These are phyloP conservation scores for Agaricus sinodeliciosus DNA, from an alignment of 768 basidiomycete species.

Conservation along the genomic window DNA sequence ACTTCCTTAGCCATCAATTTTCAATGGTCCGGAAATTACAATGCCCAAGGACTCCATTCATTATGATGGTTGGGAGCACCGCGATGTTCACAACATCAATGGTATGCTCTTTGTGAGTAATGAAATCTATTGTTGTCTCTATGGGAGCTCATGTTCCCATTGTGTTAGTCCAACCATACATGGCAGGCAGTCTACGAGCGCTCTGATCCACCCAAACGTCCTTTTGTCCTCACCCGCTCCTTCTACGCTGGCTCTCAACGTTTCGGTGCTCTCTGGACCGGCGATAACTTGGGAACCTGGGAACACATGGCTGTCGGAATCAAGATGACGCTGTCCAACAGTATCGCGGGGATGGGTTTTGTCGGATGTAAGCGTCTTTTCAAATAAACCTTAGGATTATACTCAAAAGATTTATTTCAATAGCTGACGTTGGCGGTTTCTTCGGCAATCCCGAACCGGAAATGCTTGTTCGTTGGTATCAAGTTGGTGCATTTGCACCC, in stretches of 20 bases:
- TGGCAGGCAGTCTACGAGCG: slow-evolving; percentile 73
- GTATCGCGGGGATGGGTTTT: slow-evolving; percentile 88
- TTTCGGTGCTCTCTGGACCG: slow-evolving; percentile 98
- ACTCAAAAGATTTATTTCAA: not conserved
- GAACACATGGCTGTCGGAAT: slow-evolving; percentile 93
- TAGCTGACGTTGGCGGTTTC: slow-evolving; percentile 98
- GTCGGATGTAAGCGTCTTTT: slow-evolving; percentile 64
- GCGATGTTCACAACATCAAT: slow-evolving; percentile 96
- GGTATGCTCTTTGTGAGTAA: slow-evolving; percentile 82
- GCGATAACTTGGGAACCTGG: slow-evolving; percentile 97
- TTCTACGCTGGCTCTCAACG: slow-evolving; percentile 96
- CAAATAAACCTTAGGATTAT: not conserved
- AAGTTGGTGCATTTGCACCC: slow-evolving; percentile 89
- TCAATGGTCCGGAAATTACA: slow-evolving; percentile 94
- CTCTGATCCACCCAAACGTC: slow-evolving; percentile 69
- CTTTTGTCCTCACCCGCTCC: slow-evolving; percentile 92
- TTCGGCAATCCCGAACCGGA: slow-evolving; percentile 94
- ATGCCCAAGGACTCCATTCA: slow-evolving; percentile 69
- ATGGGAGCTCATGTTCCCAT: not conserved
- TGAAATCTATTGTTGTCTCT: not conserved
- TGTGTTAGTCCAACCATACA: slow-evolving; percentile 71
- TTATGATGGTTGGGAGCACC: slow-evolving; percentile 94
- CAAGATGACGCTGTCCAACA: slow-evolving; percentile 87
- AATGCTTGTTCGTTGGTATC: slow-evolving; percentile 96
- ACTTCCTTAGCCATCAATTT: slow-evolving; percentile 71